phyloP scores from a whole-genome alignment of 192 early-diverging fungal species.

The Powellomyces hirtus region DNA sequence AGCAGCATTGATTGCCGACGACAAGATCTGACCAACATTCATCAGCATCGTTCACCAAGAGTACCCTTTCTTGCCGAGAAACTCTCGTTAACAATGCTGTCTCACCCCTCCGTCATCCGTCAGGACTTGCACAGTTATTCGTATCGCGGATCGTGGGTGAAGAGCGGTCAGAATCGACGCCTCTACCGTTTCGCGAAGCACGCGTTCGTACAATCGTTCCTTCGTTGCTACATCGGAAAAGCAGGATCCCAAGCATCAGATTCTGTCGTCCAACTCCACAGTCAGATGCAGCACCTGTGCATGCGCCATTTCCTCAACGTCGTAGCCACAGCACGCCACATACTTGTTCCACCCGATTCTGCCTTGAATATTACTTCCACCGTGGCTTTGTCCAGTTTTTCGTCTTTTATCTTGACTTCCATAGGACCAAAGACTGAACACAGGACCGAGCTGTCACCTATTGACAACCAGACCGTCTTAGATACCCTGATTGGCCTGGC shows the following conservation, averaged over 20 bases:
- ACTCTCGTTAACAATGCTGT: too few species aligned
- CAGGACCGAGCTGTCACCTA: conserved; percentile 71
- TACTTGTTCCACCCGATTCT: conserved; percentile 58
- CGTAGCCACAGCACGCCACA: not conserved
- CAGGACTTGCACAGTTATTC: conserved; percentile 82
- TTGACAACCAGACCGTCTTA: not conserved
- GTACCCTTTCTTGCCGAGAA: not conserved
- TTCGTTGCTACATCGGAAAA: conserved; percentile 41
- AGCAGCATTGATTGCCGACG: conserved; percentile 80
- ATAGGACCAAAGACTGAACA: conserved; percentile 83
- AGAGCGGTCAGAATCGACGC: conserved; percentile 70
- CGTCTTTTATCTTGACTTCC: conserved; percentile 81
- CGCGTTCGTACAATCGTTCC: conserved; percentile 73
- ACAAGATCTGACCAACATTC: conserved; percentile 48
- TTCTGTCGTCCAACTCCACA: not conserved
- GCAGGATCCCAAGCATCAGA: too few species aligned
- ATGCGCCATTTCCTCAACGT: not conserved
- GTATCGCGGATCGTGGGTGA: conserved; percentile 84
- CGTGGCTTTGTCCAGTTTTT: conserved; percentile 82
- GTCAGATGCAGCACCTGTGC: not conserved
- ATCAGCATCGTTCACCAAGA: not conserved
- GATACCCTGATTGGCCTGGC: not conserved
- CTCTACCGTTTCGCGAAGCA: conserved; percentile 72
- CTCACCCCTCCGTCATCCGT: conserved; percentile 80
- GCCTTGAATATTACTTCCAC: conserved; percentile 80